Base-by-base conservation (phyloP, 176 grass and related monocot genomes). In the Otatea glauca region DNA sequence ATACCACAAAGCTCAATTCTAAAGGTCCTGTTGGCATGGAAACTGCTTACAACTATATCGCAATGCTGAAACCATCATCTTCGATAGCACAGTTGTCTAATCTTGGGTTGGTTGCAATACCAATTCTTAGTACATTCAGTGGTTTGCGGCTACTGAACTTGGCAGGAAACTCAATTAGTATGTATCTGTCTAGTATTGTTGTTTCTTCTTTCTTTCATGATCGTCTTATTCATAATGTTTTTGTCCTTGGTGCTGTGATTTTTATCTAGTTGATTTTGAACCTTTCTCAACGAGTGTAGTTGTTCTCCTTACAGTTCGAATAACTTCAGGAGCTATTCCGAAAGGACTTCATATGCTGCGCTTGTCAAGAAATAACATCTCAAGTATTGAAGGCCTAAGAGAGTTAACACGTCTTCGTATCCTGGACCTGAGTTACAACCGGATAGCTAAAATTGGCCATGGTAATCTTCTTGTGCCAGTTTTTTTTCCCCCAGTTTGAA, bases 301-400 rank as follows among this genome's bases (percentile, higher is more conserved):
- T 29, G 65, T 59, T 81, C 69, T 72, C 59, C 47, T 85, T 87
- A 24, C 75, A 92, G 91, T 92, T 74, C 74, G 79, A 69, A 89
- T 92, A 80, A 84, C 87, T 43, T 29, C 83, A 68, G 91, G 91
- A 50, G 72, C 75, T 61, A 44, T 92, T 83, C 91, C 91, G 20
- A 92, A 84, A 70, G 87, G 87, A 34, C 75, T 92, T 45, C 91
- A 89, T 32, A 83, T 86, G 91, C 70, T 92, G 68, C 89, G 89
- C 72, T 63, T 92, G 54, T 92, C 87, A 14, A 92, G 79, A 44
- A 92, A 92, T 62, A 79, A 84, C 74, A 92, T 92, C 32, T 84
- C 91, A 70, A 23, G 24, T 50, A 92, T 92, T 61, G 87, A 92
- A 84, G 91, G 91, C 51, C 84, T 92, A 48, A 86, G 67, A 81